phyloP scores from a whole-genome alignment of 2,329 filamentous ascomycete species.

The Coniochaeta sp. region DNA sequence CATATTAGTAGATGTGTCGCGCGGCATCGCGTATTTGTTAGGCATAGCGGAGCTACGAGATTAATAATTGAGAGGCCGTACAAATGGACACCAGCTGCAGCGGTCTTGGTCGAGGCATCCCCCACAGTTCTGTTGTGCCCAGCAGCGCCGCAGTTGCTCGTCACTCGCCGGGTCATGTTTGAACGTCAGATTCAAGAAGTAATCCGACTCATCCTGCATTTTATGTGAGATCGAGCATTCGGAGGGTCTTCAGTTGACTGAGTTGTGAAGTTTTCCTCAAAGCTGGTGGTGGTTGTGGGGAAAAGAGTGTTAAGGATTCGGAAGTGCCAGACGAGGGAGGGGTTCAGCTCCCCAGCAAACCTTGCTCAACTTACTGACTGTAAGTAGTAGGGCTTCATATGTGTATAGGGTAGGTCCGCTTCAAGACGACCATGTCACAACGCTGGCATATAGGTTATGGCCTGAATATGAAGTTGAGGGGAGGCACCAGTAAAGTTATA shows the following conservation, averaged over 20 bases:
- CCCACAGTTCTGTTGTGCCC: conserved; percentile 40
- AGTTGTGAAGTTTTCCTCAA: background rate
- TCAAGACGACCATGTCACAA: no score
- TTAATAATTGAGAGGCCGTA: conserved; percentile 20
- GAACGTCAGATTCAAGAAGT: background rate
- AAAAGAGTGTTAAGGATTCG: background rate
- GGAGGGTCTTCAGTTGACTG: background rate
- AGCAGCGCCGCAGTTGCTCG: conserved; percentile 40
- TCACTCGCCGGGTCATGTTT: conserved; percentile 17
- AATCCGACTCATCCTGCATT: background rate
- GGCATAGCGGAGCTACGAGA: background rate
- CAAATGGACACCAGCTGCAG: conserved; percentile 48
- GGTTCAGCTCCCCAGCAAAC: background rate
- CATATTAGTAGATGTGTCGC: conserved; percentile 3
- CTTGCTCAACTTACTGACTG: background rate
- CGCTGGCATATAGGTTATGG: no score
- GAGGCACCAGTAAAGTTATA: no score
- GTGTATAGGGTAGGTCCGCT: background rate
- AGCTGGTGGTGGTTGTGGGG: background rate
- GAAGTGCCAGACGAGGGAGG: background rate
- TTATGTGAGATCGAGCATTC: background rate
- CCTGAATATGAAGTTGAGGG: no score
- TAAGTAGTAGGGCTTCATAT: no score
- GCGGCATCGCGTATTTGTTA: background rate
- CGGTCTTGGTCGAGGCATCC: conserved; percentile 33